Conservation (phyloP, 176 grass and related monocot species). For the Urochloa ruziziensis region DNA sequence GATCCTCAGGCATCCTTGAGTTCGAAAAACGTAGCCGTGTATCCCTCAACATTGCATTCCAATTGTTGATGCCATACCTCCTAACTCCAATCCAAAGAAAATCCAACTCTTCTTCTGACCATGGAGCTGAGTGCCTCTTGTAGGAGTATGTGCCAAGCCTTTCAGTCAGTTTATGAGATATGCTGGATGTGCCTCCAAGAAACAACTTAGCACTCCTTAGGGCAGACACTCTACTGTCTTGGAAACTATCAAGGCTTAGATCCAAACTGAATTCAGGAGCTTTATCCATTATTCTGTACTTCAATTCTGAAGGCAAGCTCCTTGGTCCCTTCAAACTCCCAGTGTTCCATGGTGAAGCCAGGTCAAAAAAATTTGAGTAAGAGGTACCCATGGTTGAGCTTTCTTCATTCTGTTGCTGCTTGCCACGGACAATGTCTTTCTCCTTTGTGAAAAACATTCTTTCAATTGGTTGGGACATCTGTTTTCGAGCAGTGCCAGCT, state of each 20-base stretch:
- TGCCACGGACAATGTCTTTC: slow-evolving; percentile 32
- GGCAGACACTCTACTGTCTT: slow-evolving; percentile 13
- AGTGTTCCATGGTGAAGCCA: slow-evolving; percentile 24
- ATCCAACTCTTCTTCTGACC: slow-evolving; percentile 96
- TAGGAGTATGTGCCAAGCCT: slow-evolving; percentile 40
- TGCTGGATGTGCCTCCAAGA: slow-evolving; percentile 27
- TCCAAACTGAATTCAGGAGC: slow-evolving; percentile 38
- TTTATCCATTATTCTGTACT: slow-evolving; percentile 47
- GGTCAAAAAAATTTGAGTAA: slow-evolving; percentile 46
- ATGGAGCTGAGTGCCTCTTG: slow-evolving; percentile 44
- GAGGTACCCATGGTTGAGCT: slow-evolving; percentile 23
- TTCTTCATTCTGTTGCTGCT: slow-evolving; percentile 35
- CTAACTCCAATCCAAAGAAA: slow-evolving; percentile 98
- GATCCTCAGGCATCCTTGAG: slow-evolving; percentile 64
- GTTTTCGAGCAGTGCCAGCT: slow-evolving; percentile 19
- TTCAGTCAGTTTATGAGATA: slow-evolving; percentile 43
- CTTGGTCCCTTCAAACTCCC: slow-evolving; percentile 32
- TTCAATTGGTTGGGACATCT: slow-evolving; percentile 46
- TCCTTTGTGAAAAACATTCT: slow-evolving; percentile 42
- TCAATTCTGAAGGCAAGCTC: slow-evolving; percentile 29
- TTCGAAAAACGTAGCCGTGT: slow-evolving; percentile 59
- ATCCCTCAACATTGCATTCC: slow-evolving; percentile 77
- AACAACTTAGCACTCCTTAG: slow-evolving; percentile 21
- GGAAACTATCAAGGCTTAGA: slow-evolving; percentile 35
- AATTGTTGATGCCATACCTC: slow-evolving; percentile 84